Evolutionary conservation across 768 basidiomycete species (phyloP).

Genomic region (Dendrothele bispora): DNA sequence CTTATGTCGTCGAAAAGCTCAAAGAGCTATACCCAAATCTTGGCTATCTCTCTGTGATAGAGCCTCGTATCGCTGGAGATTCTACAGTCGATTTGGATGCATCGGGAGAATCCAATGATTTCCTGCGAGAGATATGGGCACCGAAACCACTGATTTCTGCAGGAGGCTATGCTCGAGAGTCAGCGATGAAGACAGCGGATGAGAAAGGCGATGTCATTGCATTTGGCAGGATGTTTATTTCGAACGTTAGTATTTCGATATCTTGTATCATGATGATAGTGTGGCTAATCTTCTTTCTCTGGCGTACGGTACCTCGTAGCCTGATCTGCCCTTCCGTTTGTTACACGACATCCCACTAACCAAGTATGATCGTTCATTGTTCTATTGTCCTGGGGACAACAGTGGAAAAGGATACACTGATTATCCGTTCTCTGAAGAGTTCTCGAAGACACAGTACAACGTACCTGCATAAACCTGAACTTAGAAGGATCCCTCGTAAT

Average conservation of each 20-base stretch:
- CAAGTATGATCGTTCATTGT: conserved; percentile 16
- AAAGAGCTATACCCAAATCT: conserved; percentile 34
- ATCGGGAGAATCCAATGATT: conserved; percentile 21
- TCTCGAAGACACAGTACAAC: too few relatives aligned
- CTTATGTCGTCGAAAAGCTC: conserved; percentile 40
- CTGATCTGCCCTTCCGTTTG: conserved; percentile 30
- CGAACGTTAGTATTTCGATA: conserved; percentile 23
- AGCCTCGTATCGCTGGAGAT: conserved; percentile 23
- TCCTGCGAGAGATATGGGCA: conserved; percentile 30
- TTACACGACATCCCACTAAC: conserved; percentile 19
- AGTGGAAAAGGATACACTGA: conserved; percentile 28
- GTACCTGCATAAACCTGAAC: too few relatives aligned
- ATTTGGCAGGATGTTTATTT: conserved; percentile 34
- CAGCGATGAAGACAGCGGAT: conserved; percentile 26
- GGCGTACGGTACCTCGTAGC: too few relatives aligned
- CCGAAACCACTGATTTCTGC: conserved; percentile 27
- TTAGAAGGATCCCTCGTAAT: too few relatives aligned
- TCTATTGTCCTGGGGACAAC: conserved; percentile 21
- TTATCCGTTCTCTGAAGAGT: conserved; percentile 22
- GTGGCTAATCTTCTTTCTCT: not conserved
- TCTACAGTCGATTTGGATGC: conserved; percentile 8
- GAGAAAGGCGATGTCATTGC: conserved; percentile 25
- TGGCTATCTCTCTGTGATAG: conserved; percentile 45
- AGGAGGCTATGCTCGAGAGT: conserved; percentile 29
- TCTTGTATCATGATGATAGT: not conserved